phyloP scores from a whole-genome alignment of 805 yeast species.

The Candida sphagnicola region DNA sequence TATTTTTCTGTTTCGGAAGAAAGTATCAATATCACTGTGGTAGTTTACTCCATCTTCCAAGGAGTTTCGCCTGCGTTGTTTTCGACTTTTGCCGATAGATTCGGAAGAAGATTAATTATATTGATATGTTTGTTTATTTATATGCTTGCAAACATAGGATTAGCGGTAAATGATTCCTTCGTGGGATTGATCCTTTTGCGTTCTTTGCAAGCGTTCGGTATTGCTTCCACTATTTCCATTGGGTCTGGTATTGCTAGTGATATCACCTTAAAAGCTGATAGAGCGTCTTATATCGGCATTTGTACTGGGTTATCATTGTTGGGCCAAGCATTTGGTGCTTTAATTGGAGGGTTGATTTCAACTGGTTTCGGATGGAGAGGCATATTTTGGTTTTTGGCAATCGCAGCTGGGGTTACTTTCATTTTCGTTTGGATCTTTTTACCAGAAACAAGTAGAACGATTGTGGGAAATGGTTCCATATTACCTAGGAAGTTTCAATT shows the following conservation, averaged over 20 bases:
- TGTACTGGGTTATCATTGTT: slow-evolving; percentile 57
- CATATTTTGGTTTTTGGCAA: slow-evolving; percentile 66
- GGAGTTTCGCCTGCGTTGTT: slow-evolving; percentile 68
- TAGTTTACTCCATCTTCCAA: slow-evolving; percentile 68
- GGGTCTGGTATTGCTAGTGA: slow-evolving; percentile 69
- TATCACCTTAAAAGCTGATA: slow-evolving; percentile 52
- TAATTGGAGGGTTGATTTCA: slow-evolving; percentile 48
- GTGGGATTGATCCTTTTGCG: slow-evolving; percentile 58
- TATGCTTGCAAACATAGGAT: slow-evolving; percentile 55
- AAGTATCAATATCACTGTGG: slow-evolving; percentile 63
- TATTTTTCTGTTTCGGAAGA: slow-evolving; percentile 54
- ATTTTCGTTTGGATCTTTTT: slow-evolving; percentile 27
- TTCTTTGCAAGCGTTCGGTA: slow-evolving; percentile 66
- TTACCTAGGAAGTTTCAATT: slow-evolving; percentile 33
- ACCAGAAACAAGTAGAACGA: slow-evolving; percentile 70
- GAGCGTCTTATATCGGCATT: slow-evolving; percentile 66
- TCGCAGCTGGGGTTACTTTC: slow-evolving; percentile 48
- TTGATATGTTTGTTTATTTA: slow-evolving; percentile 50
- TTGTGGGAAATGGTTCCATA: slow-evolving; percentile 71
- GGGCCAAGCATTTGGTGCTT: slow-evolving; percentile 76
- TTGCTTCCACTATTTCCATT: slow-evolving; percentile 68
- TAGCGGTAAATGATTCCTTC: slow-evolving; percentile 53
- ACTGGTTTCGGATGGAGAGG: slow-evolving; percentile 56
- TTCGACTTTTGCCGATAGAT: slow-evolving; percentile 60
- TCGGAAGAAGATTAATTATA: slow-evolving; percentile 68